Evolutionary conservation across 495 filamentous ascomycete genomes (phyloP).

Genomic region (Penicillium longicatenatum): DNA sequence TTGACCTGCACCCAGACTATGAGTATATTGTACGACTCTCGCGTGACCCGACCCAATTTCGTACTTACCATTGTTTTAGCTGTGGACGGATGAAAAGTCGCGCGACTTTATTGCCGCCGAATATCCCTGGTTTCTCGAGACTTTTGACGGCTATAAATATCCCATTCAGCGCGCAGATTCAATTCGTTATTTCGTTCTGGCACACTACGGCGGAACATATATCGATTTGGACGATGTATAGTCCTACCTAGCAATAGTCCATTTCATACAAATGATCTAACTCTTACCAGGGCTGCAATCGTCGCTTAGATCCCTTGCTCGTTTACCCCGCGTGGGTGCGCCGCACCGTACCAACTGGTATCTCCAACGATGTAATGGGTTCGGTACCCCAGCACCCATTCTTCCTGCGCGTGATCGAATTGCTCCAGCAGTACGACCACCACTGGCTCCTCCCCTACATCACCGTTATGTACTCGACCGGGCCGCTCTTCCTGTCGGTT

Average conservation of each 20-base stretch:
- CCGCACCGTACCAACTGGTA: slow-evolving; percentile 76
- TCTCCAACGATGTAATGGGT: slow-evolving; percentile 89
- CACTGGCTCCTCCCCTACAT: slow-evolving; percentile 83
- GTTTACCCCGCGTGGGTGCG: slow-evolving; percentile 82
- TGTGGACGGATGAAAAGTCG: slow-evolving; percentile 81
- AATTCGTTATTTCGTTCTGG: slow-evolving; percentile 83
- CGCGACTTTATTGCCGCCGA: slow-evolving; percentile 74
- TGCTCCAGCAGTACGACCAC: slow-evolving; percentile 68
- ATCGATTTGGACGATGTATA: slow-evolving; percentile 85
- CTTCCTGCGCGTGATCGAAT: slow-evolving; percentile 72
- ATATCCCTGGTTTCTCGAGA: slow-evolving; percentile 86
- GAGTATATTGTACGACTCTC: slow-evolving; percentile 69
- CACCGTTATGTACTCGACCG: slow-evolving; percentile 90
- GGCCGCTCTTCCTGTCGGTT: slow-evolving; percentile 80
- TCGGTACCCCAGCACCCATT: slow-evolving; percentile 79
- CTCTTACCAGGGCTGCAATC: slow-evolving; percentile 68
- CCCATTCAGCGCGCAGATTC: slow-evolving; percentile 86
- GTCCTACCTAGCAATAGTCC: slow-evolving; percentile 8
- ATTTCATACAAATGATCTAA: slow-evolving; percentile 3
- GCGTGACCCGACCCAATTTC: neutral
- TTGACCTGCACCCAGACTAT: slow-evolving; percentile 74
- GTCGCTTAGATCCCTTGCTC: slow-evolving; percentile 76
- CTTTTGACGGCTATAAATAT: slow-evolving; percentile 77
- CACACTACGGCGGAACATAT: slow-evolving; percentile 83
- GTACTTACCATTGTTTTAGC: slow-evolving; percentile 46